Conservation (phyloP, 75 land plant species). For the Azolla pinnata region DNA sequence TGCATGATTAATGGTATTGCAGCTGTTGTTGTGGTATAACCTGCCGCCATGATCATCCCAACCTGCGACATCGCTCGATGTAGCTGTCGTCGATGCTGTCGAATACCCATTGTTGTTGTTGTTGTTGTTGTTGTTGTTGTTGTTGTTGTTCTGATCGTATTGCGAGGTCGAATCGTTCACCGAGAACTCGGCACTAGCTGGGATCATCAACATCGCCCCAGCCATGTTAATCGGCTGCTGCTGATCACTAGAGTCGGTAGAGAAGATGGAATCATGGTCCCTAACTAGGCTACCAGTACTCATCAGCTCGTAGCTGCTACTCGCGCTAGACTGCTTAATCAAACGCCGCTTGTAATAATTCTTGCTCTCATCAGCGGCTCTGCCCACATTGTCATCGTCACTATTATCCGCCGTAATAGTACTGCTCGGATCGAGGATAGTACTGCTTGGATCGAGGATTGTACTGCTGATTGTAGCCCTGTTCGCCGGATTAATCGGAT, state of each 20-base stretch:
- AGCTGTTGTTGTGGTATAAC: too few relatives aligned
- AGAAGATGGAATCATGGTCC: not conserved
- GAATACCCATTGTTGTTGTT: slow-evolving; percentile 2
- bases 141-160: slow-evolving; percentile 5
- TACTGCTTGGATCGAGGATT: too few relatives aligned
- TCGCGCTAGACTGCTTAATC: not conserved
- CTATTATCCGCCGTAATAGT: too few relatives aligned
- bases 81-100: not conserved
- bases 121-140: not conserved
- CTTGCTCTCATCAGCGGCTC: too few relatives aligned
- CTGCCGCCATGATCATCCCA: not conserved
- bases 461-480: too few relatives aligned
- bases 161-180: too few relatives aligned
- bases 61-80: not conserved
- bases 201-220: too few relatives aligned
- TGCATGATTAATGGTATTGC: too few relatives aligned
- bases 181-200: too few relatives aligned
- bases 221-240: not conserved
- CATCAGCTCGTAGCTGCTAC: not conserved
- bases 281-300: not conserved
- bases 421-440: too few relatives aligned
- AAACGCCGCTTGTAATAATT: not conserved
- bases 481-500: too few relatives aligned
- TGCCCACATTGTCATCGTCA: too few relatives aligned
- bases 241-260: not conserved